Evolutionary conservation across 2,329 filamentous ascomycete species (phyloP).

Genomic region (Oidium heveae): DNA sequence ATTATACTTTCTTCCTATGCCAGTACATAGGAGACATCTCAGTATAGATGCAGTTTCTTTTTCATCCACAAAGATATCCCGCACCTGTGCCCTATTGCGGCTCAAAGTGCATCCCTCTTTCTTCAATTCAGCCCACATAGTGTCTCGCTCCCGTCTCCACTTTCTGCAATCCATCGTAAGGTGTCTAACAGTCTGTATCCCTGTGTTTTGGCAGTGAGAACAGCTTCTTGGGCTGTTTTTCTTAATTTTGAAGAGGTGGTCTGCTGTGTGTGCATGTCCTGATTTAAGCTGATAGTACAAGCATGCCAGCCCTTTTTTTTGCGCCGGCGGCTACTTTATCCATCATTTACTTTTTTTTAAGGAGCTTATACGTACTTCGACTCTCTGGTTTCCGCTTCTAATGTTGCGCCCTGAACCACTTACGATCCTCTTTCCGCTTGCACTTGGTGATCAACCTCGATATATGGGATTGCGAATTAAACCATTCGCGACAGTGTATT

Average conservation of each 20-base stretch:
- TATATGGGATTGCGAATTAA: not conserved
- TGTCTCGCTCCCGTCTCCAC: not conserved
- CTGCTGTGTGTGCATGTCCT: not conserved
- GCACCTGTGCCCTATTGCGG: not conserved
- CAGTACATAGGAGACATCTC: too few species aligned
- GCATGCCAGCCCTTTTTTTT: not conserved
- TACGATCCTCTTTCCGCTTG: not conserved
- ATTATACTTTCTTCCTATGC: too few species aligned
- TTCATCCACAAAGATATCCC: too few species aligned
- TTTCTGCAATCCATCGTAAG: not conserved
- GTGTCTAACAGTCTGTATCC: not conserved
- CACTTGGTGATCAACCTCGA: not conserved
- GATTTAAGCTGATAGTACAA: not conserved
- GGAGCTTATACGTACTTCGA: not conserved
- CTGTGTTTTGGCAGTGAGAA: not conserved
- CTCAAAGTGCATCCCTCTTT: not conserved
- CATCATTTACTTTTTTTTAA: not conserved
- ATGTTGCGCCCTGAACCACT: not conserved
- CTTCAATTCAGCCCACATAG: not conserved
- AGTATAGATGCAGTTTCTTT: too few species aligned
- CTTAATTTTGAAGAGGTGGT: not conserved
- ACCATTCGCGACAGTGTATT: not conserved
- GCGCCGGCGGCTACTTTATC: not conserved
- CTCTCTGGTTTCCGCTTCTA: too few species aligned
- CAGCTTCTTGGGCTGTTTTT: not conserved